A percentile compares a stretch with the other conserved stretches of the same genome.
These are phyloP conservation scores for Cryptococcus sp. DNA, from an alignment of 1,284 basidiomycete genomes.

Conservation along the genomic window DNA sequence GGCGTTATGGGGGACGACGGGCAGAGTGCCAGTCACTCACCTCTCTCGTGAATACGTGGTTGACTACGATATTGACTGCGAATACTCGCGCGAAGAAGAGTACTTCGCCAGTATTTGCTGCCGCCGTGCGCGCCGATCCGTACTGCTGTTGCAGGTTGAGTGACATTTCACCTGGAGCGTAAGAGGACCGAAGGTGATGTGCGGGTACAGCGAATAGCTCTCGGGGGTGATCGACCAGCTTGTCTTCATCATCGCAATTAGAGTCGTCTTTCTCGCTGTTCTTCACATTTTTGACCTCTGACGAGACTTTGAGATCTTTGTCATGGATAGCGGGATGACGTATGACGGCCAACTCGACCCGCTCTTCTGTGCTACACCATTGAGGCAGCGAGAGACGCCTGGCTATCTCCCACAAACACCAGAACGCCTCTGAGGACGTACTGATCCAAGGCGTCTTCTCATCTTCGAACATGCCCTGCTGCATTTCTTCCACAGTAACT, in stretches of 20 bases:
- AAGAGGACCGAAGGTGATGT: not conserved
- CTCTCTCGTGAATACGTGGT: slow-evolving; percentile 24
- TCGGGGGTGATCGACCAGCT: not conserved
- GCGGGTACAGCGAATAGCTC: slow-evolving; percentile 8
- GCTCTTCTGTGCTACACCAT: slow-evolving; percentile 1
- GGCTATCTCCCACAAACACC: slow-evolving; percentile 38
- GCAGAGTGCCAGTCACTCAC: slow-evolving; percentile 15
- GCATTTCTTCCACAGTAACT: slow-evolving; percentile 12
- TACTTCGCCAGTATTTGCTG: slow-evolving; percentile 21
- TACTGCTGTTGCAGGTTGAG: not conserved
- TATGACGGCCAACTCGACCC: slow-evolving; percentile 24
- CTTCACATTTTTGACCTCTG: slow-evolving; percentile 5
- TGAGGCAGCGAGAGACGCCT: slow-evolving; percentile 18
- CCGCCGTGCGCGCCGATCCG: not conserved
- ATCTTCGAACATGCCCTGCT: slow-evolving; percentile 24
- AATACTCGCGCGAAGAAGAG: slow-evolving; percentile 41
- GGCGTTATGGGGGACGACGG: slow-evolving; percentile 1
- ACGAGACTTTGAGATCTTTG: no score
- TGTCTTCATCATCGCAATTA: not conserved
- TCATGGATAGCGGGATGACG: slow-evolving; percentile 13
- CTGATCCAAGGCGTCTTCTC: slow-evolving; percentile 36
- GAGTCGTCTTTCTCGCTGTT: slow-evolving; percentile 7
- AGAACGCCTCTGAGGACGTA: slow-evolving; percentile 18
- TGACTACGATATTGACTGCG: slow-evolving; percentile 22
- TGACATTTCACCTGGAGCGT: slow-evolving; percentile 8